Conservation (phyloP, 2,329 filamentous ascomycete genomes). For the Penicillium sp. region DNA sequence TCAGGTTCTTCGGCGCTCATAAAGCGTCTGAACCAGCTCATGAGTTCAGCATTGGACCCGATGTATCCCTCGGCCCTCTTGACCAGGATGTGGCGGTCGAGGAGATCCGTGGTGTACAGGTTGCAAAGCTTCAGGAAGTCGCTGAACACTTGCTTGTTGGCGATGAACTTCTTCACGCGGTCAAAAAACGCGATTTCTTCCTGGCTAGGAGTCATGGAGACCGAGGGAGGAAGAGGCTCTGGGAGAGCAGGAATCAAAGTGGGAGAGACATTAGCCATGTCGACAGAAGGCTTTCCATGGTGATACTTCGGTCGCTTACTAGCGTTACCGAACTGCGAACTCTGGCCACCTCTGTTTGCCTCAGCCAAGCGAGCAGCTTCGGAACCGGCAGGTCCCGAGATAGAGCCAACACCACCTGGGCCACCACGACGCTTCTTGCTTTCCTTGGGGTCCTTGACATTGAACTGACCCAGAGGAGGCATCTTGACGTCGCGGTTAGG, state of each 20-base stretch:
- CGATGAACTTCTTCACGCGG: constrained; percentile 91
- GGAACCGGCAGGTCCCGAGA: constrained; percentile 33
- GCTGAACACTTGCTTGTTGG: constrained; percentile 86
- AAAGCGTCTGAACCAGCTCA: constrained; percentile 82
- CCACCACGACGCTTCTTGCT: constrained; percentile 79
- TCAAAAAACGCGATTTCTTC: constrained; percentile 96
- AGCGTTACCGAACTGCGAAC: constrained; percentile 41
- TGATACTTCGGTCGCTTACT: constrained; percentile 71
- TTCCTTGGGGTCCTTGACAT: constrained; percentile 80
- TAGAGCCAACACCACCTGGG: constrained; percentile 41
- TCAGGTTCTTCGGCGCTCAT: constrained; percentile 69
- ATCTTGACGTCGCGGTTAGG: constrained; percentile 62
- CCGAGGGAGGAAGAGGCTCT: constrained; percentile 76
- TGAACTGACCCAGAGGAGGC: constrained; percentile 93
- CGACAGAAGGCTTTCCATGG: constrained; percentile 61
- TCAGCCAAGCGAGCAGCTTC: constrained; percentile 36
- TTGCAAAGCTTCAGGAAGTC: constrained; percentile 98
- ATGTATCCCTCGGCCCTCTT: constrained; percentile 84
- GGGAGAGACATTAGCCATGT: constrained; percentile 67
- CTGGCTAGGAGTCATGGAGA: constrained; percentile 68
- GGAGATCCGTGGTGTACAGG: constrained; percentile 87
- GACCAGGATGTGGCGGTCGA: constrained; percentile 78
- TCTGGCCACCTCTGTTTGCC: constrained; percentile 33
- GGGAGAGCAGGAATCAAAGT: constrained; percentile 85
- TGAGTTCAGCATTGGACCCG: constrained; percentile 82